These are phyloP conservation scores for Polyporus tsugae DNA, from an alignment of 1,284 basidiomycete genomes.

Conservation along the genomic window DNA sequence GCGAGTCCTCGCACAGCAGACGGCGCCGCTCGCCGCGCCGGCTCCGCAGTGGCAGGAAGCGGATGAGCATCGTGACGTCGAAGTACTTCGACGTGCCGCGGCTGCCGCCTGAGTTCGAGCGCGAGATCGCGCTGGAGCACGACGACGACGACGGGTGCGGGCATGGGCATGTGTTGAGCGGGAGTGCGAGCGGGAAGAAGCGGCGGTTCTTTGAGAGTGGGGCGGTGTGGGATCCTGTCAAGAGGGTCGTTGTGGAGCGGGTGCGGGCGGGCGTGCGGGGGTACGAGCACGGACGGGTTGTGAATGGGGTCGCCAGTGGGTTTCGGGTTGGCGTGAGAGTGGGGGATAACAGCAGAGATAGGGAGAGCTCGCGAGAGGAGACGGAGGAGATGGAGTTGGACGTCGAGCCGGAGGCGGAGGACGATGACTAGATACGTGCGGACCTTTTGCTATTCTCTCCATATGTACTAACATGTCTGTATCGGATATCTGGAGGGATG, in stretches of 20 bases:
- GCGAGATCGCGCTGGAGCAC: slow-evolving; percentile 30
- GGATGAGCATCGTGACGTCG: slow-evolving; percentile 73
- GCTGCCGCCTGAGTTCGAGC: slow-evolving; percentile 35
- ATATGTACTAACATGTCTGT: slow-evolving; percentile 5
- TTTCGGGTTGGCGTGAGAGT: background rate
- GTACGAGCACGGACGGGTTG: slow-evolving; percentile 6
- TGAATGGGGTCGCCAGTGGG: background rate
- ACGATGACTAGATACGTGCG: background rate
- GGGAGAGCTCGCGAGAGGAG: slow-evolving; percentile 17
- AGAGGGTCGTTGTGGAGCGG: slow-evolving; percentile 36
- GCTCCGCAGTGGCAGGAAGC: slow-evolving; percentile 47
- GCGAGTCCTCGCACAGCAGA: slow-evolving; percentile 45
- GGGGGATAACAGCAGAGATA: background rate
- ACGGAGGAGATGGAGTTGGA: slow-evolving; percentile 24
- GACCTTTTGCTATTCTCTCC: background rate
- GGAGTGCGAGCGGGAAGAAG: slow-evolving; percentile 37
- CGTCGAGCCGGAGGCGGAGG: slow-evolving; percentile 12
- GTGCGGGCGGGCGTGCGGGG: slow-evolving; percentile 25
- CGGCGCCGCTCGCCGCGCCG: slow-evolving; percentile 39
- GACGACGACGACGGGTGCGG: slow-evolving; percentile 36
- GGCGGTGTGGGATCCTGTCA: slow-evolving; percentile 49
- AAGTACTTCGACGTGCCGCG: slow-evolving; percentile 57
- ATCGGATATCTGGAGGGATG: background rate
- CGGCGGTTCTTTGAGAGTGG: slow-evolving; percentile 68
- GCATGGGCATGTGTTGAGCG: slow-evolving; percentile 27